These are phyloP conservation scores for Papiliotrema laurentii DNA, from an alignment of 1,284 basidiomycete genomes.

Conservation along the genomic window DNA sequence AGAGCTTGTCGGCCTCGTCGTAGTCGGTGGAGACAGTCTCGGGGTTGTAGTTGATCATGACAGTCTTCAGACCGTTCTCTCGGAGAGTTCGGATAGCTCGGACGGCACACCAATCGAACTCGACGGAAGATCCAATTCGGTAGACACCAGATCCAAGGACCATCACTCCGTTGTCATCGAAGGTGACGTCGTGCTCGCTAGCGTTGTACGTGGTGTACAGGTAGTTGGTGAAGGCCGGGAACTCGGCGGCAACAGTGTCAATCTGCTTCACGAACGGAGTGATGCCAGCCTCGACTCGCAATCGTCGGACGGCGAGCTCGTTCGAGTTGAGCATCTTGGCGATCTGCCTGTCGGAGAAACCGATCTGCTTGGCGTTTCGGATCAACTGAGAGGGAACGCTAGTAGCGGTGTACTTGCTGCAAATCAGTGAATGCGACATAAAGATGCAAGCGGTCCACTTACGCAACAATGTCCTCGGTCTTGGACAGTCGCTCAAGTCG, in stretches of 20 bases:
- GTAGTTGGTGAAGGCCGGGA: conserved; percentile 98
- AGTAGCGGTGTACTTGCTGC: conserved; percentile 64
- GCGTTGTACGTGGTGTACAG: conserved; percentile 98
- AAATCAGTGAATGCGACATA: conserved; percentile 12
- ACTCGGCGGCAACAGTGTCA: conserved; percentile 97
- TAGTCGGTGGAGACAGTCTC: conserved; percentile 99
- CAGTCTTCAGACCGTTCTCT: conserved; percentile 87
- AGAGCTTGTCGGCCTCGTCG: conserved; percentile 95
- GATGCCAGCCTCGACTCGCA: conserved; percentile 79
- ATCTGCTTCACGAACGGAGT: conserved; percentile 97
- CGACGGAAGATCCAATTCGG: conserved; percentile 96
- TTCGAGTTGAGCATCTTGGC: conserved; percentile 66
- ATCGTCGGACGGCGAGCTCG: conserved; percentile 57
- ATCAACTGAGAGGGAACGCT: conserved; percentile 64
- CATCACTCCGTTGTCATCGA: conserved; percentile 90
- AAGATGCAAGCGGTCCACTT: conserved; percentile 37
- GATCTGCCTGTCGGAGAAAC: conserved; percentile 91
- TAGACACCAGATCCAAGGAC: conserved; percentile 98
- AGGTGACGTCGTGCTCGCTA: conserved; percentile 81
- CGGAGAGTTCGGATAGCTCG: conserved; percentile 93
- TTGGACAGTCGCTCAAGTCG: conserved; percentile 77
- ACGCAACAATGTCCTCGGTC: conserved; percentile 74
- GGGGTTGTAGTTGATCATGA: conserved; percentile 99
- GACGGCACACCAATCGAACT: conserved; percentile 99
- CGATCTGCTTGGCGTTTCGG: conserved; percentile 85